Conservation (phyloP, 78 protist genomes). For the slime mould (Dictyostelium discoideum) region DNA sequence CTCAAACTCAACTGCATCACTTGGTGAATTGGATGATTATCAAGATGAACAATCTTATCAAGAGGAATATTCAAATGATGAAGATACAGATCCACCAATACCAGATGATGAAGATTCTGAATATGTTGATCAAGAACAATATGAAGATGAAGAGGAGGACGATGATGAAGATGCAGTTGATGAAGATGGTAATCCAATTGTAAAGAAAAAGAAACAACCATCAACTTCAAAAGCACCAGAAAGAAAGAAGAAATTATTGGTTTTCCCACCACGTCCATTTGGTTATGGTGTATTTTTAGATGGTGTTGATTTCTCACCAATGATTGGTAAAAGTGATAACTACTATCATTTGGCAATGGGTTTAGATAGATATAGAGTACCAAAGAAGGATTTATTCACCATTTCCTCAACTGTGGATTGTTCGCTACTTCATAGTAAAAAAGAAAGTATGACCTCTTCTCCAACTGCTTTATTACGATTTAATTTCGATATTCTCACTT, state of each 20-base stretch:
- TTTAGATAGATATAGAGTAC: background rate
- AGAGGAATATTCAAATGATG: slow-evolving; percentile 1
- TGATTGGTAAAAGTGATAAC: background rate
- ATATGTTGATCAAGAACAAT: background rate
- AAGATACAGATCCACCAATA: background rate
- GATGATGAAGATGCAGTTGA: background rate
- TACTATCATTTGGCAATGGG: background rate
- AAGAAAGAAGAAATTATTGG: background rate
- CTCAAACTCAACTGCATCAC: background rate
- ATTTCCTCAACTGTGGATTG: background rate
- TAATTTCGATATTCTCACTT: background rate
- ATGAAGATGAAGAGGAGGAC: background rate
- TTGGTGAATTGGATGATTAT: background rate
- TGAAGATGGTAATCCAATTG: background rate
- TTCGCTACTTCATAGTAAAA: background rate
- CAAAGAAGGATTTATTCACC: background rate
- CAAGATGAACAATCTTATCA: background rate
- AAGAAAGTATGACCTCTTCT: background rate
- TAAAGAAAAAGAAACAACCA: background rate
- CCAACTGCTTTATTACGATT: background rate
- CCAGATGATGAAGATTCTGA: background rate
- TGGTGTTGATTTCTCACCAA: slow-evolving; percentile 15
- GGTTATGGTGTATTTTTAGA: slow-evolving; percentile 21
- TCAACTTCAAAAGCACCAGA: background rate
- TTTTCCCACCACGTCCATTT: slow-evolving; percentile 17